Conservation (phyloP, 1,284 basidiomycete genomes). For the Lignosus rhinocerotis region DNA sequence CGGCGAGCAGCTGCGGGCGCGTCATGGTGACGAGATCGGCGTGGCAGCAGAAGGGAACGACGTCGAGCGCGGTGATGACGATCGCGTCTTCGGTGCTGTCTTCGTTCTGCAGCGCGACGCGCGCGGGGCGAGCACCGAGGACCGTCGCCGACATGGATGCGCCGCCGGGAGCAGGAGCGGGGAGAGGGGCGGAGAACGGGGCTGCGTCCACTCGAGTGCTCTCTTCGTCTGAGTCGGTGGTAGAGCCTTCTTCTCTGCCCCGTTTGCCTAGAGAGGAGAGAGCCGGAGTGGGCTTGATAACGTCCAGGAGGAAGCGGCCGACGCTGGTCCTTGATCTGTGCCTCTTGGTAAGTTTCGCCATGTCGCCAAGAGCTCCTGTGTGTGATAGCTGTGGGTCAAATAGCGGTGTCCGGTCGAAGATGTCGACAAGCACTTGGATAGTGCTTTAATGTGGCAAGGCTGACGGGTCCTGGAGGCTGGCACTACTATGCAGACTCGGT, state of each 20-base stretch:
- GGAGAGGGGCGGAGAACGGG: background rate
- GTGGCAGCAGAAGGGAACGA: constrained; percentile 60
- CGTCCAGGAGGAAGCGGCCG: constrained; percentile 23
- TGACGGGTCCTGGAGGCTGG: background rate
- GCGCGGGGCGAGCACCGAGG: background rate
- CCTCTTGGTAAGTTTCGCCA: constrained; percentile 14
- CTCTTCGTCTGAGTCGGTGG: constrained; percentile 1
- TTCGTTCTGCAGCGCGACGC: constrained; percentile 45
- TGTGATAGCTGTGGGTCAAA: background rate
- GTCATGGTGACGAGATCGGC: constrained; percentile 60
- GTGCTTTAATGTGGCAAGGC: background rate
- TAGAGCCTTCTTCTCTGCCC: constrained; percentile 9
- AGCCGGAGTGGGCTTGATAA: constrained; percentile 23
- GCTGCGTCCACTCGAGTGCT: background rate
- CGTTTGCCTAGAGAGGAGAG: constrained; percentile 28
- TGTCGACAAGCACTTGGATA: background rate
- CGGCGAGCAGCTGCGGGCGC: constrained; percentile 43
- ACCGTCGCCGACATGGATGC: background rate
- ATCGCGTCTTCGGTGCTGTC: constrained; percentile 50
- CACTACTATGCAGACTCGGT: background rate
- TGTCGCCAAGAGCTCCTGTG: background rate
- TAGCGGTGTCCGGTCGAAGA: background rate
- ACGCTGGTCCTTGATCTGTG: constrained; percentile 15
- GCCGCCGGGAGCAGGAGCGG: background rate
- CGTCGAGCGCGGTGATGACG: constrained; percentile 54